These are phyloP conservation scores for Cyberlindnera saturnus DNA, from an alignment of 805 yeast species.

Conservation along the genomic window DNA sequence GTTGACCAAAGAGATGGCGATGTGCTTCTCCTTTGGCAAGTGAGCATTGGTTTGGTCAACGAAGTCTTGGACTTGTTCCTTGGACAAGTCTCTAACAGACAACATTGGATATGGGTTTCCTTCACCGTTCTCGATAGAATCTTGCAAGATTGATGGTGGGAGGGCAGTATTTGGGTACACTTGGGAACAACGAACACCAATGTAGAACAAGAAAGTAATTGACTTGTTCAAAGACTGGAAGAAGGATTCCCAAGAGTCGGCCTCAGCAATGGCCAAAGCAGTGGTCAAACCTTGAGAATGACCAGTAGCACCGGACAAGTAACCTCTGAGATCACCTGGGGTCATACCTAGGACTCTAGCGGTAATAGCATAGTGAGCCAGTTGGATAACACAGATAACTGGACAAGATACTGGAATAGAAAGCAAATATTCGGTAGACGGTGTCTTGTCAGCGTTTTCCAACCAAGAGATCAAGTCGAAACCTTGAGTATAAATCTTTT, in stretches of 20 bases:
- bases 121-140: constrained; percentile 88
- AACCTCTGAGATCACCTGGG: constrained; percentile 80
- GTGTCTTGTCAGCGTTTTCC: constrained; percentile 76
- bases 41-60: constrained; percentile 88
- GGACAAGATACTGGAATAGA: constrained; percentile 95
- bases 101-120: constrained; percentile 98
- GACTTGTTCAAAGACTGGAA: constrained; percentile 67
- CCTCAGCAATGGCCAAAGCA: constrained; percentile 81
- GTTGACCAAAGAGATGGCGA: constrained; percentile 83
- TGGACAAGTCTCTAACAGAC: constrained; percentile 82
- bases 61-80: constrained; percentile 69
- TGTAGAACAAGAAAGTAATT: constrained; percentile 79
- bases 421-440: constrained; percentile 81
- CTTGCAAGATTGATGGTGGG: constrained; percentile 90
- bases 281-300: constrained; percentile 91
- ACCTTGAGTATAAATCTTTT: constrained; percentile 90
- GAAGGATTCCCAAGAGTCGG: constrained; percentile 83
- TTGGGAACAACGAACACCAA: constrained; percentile 88
- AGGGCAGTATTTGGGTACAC: constrained; percentile 90
- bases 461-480: constrained; percentile 87
- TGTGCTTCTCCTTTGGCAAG: constrained; percentile 86
- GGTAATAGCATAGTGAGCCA: constrained; percentile 87
- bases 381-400: constrained; percentile 92
- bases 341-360: constrained; percentile 77
- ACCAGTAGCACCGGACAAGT: constrained; percentile 75